phyloP scores from a whole-genome alignment of 176 grass and related monocot genomes.

The Triticum monococcum region DNA sequence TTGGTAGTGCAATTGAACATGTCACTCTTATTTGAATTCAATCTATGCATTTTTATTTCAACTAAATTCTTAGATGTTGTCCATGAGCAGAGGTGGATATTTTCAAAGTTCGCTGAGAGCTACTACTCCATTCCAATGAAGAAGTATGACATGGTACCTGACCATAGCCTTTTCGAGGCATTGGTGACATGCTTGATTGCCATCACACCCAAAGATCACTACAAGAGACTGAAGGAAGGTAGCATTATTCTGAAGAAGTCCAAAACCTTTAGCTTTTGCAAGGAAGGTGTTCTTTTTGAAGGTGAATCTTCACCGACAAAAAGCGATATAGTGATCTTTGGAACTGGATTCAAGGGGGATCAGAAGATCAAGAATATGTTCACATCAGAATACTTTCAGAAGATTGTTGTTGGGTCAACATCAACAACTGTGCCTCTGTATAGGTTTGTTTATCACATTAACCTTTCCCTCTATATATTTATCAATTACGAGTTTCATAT shows the following conservation, averaged over 20 bases:
- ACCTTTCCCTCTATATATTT: neutral
- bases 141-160: conserved; percentile 13
- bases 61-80: neutral
- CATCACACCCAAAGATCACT: conserved; percentile 38
- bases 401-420: conserved; percentile 27
- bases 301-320: conserved; percentile 26
- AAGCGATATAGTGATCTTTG: conserved; percentile 21
- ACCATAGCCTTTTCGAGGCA: conserved; percentile 29
- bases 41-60: neutral
- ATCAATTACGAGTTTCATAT: neutral
- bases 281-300: conserved; percentile 45
- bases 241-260: conserved; percentile 3
- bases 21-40: neutral
- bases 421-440: conserved; percentile 45
- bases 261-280: conserved; percentile 43
- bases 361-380: conserved; percentile 53
- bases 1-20: conserved; percentile 18
- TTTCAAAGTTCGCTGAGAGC: conserved; percentile 10
- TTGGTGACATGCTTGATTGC: conserved; percentile 35
- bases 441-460: conserved; percentile 21
- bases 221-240: conserved; percentile 2
- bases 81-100: neutral
- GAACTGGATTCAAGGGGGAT: conserved; percentile 44
- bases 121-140: conserved; percentile 13
- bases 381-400: conserved; percentile 44